Conservation (phyloP, 202 grass and related monocot species). For the Setaria italica region DNA sequence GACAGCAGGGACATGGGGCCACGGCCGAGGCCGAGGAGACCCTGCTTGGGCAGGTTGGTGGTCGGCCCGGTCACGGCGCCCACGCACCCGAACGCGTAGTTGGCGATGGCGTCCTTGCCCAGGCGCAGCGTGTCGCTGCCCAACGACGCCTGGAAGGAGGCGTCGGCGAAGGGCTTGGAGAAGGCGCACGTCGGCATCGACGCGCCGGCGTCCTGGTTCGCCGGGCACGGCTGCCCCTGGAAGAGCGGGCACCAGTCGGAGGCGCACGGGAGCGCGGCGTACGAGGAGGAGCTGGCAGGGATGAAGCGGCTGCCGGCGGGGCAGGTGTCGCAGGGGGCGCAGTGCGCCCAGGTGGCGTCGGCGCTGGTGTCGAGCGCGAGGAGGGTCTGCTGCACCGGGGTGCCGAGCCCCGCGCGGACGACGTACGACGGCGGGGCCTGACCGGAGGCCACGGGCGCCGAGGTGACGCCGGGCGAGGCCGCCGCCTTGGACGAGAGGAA, state of each 20-base stretch:
- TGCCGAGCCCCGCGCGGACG: constrained; percentile 71
- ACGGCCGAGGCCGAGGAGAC: constrained; percentile 69
- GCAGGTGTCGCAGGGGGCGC: constrained; percentile 80
- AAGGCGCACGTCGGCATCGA: constrained; percentile 64
- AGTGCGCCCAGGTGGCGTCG: constrained; percentile 86
- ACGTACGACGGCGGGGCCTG: constrained; percentile 87
- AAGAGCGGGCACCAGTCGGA: constrained; percentile 79
- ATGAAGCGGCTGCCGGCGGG: constrained; percentile 58
- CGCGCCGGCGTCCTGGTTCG: constrained; percentile 10
- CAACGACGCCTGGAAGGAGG: constrained; percentile 68
- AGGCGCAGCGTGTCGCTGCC: constrained; percentile 72
- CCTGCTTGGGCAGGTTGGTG: constrained; percentile 76
- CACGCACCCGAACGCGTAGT: constrained; percentile 83
- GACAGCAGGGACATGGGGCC: constrained; percentile 78
- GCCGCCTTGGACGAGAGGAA: constrained; percentile 71
- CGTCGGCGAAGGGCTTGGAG: constrained; percentile 74
- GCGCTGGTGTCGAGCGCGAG: constrained; percentile 93
- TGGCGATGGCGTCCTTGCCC: constrained; percentile 58
- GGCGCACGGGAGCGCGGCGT: constrained; percentile 68
- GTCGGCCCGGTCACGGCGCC: constrained; percentile 62
- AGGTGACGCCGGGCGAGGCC: constrained; percentile 55
- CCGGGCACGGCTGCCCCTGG: constrained; percentile 62
- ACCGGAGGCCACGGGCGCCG: constrained; percentile 75
- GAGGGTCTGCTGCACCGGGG: constrained; percentile 65
- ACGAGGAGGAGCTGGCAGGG: constrained; percentile 82